Base-by-base conservation (phyloP, 352 stramenopile genomes). In the Globisporangium nagaii region DNA sequence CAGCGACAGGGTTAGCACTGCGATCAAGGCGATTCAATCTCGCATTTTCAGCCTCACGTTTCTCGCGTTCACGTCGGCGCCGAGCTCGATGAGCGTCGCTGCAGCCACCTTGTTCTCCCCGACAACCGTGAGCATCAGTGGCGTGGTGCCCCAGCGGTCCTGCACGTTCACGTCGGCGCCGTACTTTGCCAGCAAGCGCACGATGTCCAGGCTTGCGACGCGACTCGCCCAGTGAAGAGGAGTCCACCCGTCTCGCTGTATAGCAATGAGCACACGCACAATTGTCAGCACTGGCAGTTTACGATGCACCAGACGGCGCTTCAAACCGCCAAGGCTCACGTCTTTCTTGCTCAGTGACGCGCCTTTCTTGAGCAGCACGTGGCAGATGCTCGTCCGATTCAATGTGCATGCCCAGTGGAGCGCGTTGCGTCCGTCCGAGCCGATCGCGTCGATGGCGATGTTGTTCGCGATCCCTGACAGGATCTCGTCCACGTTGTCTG, bases 291-390 rank as follows among this genome's bases (percentile, higher is more conserved):
- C n/a, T n/a, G n/a, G n/a, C n/a, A n/a, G n/a, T n/a, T n/a, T n/a
- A n/a, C n/a, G n/a, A 57, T 22, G 42, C 13, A 10, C 27, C 2
- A 24, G 7, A n/a, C n/a, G n/a, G n/a, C n/a, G n/a, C n/a, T n/a
- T n/a, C 8, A 36, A 25, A 17, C 6, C 31, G 17, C 36, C 15
- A 17, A 13, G 0, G 48, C 68, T 22, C 66, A 90, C 79, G 48
- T 91, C 83, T 69, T 90, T 88, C 63, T 79, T 85, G 44, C 77
- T 87, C 43, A 91, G 63, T 9, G 66, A 81, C 4, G 82, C 79
- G 45, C 79, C 79, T 61, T 93, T 90, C 57, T 90, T 90, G 6
- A 93, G 72, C 39, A 93, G 47, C n/a, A 93, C 68, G 47, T 90
- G 79, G 37, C 79, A 88, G 41, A 90, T 88, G 30, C 75, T 88